Base-by-base conservation (phyloP, 495 filamentous ascomycete species). In the Trypethelium eluteriae region DNA sequence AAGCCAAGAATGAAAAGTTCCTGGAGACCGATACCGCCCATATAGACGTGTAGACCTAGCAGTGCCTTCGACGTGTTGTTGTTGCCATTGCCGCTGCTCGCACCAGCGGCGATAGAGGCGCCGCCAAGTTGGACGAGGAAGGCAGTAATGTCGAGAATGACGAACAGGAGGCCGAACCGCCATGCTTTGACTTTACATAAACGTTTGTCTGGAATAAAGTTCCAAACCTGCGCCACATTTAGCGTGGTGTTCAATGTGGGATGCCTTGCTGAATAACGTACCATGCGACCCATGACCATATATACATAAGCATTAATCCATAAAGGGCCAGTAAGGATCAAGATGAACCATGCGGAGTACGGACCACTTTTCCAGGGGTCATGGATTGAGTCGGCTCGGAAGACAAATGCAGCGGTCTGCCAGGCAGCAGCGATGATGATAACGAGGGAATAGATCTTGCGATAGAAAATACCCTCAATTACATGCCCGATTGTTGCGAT, bases 21-120 rank as follows among this genome's bases (percentile, higher is more conserved):
- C 41, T 70, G 69, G 39, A 70, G 64, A 25, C 62, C 66, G 34
- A 70, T 65, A 35, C 69, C 69, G 39, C 66, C 69, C 66, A 68
- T 68, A 61, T 68, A 68, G 39, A 70, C 59, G 39, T 70, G 68
- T 5, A 70, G 34, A 53, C 68, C 68, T 3, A 53, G 10, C 57
- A 70, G 66, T 34, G 39, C 18, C 5, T 39, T 63, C 2, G 53
- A 56, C 11, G 50, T 66, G 50, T 32, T 61, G 7, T 39, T 68
- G 38, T 50, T 14, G 49, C 49, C 49, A 32, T 36, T 59, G 53
- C 32, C 18, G 53, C 5, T 35, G 32, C 53, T 36, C 0, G 36
- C 38, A 32, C 59, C 62, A 39, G 62, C 66, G 11, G 69, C 66
- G n/a, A 70, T 70, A 10, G 47, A 6, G 10, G 68, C 69, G 34